These are phyloP conservation scores for Pulchroboletus neoregius DNA, from an alignment of 1,284 basidiomycete genomes.

Conservation along the genomic window DNA sequence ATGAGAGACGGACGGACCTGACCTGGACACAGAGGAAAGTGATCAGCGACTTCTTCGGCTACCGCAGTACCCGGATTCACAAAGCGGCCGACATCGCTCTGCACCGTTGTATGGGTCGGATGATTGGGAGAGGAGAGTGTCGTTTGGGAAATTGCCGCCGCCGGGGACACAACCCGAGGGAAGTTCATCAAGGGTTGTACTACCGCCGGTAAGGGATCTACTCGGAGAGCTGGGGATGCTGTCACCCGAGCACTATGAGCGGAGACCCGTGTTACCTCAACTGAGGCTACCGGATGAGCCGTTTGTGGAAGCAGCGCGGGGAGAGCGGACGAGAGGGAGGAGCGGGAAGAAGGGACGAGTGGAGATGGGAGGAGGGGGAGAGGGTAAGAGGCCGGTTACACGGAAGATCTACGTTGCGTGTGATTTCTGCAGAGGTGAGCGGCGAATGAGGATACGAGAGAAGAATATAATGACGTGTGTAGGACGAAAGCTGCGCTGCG, in stretches of 20 bases:
- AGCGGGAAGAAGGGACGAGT: constrained; percentile 17
- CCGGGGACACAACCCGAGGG: constrained; percentile 17
- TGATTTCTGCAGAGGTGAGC: constrained; percentile 68
- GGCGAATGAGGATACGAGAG: background rate
- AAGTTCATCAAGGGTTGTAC: constrained; percentile 23
- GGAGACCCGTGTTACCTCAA: constrained; percentile 29
- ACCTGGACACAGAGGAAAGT: constrained; percentile 17
- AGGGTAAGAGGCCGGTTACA: constrained; percentile 23
- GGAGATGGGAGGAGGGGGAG: constrained; percentile 14
- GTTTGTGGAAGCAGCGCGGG: constrained; percentile 13
- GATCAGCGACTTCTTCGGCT: constrained; percentile 22
- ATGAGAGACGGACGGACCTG: constrained; percentile 1
- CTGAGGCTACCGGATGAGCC: constrained; percentile 28
- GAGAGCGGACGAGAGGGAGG: constrained; percentile 13
- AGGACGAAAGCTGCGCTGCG: constrained; percentile 72
- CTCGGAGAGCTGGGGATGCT: constrained; percentile 27
- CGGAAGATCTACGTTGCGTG: constrained; percentile 49
- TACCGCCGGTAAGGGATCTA: constrained; percentile 30
- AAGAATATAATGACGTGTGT: constrained; percentile 11
- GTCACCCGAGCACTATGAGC: constrained; percentile 17
- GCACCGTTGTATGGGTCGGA: constrained; percentile 27
- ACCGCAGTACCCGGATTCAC: constrained; percentile 17
- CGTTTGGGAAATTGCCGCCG: constrained; percentile 22
- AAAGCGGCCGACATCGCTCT: constrained; percentile 26
- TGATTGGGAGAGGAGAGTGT: constrained; percentile 23